phyloP scores from a whole-genome alignment of 768 basidiomycete species.

The Asterophora parasitica region DNA sequence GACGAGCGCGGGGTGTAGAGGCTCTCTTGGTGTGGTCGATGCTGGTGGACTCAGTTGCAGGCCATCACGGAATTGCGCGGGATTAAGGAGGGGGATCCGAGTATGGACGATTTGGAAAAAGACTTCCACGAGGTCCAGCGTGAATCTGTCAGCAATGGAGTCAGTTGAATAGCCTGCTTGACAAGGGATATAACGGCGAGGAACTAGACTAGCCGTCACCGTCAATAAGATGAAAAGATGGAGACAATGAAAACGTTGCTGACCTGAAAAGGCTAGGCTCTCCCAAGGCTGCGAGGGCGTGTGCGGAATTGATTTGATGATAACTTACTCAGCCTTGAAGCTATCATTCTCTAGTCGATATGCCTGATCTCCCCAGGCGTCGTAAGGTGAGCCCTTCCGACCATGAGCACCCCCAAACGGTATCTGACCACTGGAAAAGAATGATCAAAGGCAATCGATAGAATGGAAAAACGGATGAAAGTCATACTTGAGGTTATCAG shows the following conservation, averaged over 20 bases:
- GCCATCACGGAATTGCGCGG: conserved; percentile 70
- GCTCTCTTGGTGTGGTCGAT: conserved; percentile 33
- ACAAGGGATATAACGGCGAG: conserved; percentile 10
- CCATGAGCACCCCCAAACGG: conserved; percentile 26
- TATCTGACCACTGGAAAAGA: conserved; percentile 32
- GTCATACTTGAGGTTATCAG: conserved; percentile 47
- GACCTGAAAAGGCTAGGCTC: conserved; percentile 10
- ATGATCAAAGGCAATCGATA: conserved; percentile 12
- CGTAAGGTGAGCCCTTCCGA: conserved; percentile 45
- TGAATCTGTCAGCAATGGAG: conserved; percentile 54
- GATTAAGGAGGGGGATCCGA: conserved; percentile 83
- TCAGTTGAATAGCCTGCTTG: conserved; percentile 12
- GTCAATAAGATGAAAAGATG: conserved; percentile 22
- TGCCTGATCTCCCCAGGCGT: conserved; percentile 74
- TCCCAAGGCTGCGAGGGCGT: conserved; percentile 25
- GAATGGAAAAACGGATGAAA: conserved; percentile 18
- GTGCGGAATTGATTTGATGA: conserved; percentile 23
- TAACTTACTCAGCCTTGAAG: conserved; percentile 80
- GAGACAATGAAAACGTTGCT: conserved; percentile 12
- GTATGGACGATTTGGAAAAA: conserved; percentile 93
- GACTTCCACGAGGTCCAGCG: conserved; percentile 89
- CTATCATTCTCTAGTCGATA: conserved; percentile 64
- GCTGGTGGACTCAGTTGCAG: conserved; percentile 42
- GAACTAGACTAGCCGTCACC: conserved; percentile 11
- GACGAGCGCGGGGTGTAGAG: conserved; percentile 67